Base-by-base conservation (phyloP, 2,329 filamentous ascomycete species). In the Cladosporium oxysporum region DNA sequence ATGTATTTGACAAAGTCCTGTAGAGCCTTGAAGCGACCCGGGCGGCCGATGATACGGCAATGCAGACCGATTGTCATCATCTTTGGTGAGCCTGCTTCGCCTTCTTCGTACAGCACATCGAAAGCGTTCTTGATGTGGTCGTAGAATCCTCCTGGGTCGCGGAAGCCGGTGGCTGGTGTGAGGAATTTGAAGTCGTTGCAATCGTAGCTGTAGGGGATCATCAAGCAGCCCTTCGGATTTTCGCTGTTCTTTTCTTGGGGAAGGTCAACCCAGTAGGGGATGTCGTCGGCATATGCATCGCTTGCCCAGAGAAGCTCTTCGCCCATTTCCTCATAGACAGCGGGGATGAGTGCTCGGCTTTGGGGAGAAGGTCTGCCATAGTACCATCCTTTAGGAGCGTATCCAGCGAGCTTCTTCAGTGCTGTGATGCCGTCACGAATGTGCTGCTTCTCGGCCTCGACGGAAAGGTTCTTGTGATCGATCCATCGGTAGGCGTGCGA, bases 61-160 rank as follows among this genome's bases (percentile, higher is more conserved):
- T 86, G 84, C 29, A 86, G 71, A 1, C 81, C 83, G 28, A 86
- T 80, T 0, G 84, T 86, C 84, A 86, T 86, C 84, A 85, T 85
- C 75, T 84, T 85, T 5, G 83, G 83, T 68, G 73, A 73, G 0
- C 83, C 83, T 12, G 77, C 77, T 61, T 78, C 72, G 0, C 83
- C 83, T 67, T 85, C 83, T 33, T 82, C 82, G 66, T 85, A 85
- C 35, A 86, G 71, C 21, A 83, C 80, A 69, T 86, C 84, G 62
- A 86, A 86, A 0, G 83, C 81, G 23, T 80, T 80, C 74, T 83
- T 83, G 18, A 85, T 69, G 67, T 86, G 81, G 21, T 72, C 69
- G 63, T 77, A 79, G 71, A 84, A 84, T 5, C 77, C 80, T 11
- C 75, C 70, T 0, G 82, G 79, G 47, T 79, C 80, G 5, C 79